Evolutionary conservation across 2,329 filamentous ascomycete genomes (phyloP).

Genomic region (Scytalidium lignicola): DNA sequence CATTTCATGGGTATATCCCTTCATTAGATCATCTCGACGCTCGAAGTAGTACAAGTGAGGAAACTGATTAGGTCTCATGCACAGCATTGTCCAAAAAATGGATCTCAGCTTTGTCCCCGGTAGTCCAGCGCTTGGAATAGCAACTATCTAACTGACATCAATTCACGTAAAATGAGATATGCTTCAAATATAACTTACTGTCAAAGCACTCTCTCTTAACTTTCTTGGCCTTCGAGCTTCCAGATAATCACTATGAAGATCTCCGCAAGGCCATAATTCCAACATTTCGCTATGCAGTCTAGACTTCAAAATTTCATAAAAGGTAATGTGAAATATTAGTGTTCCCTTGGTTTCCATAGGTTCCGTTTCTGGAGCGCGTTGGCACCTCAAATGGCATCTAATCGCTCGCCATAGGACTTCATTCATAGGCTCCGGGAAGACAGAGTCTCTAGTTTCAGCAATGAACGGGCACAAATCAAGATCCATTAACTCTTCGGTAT

Average conservation of each 20-base stretch:
- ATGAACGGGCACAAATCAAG: constrained; percentile 7
- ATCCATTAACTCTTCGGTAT: neutral
- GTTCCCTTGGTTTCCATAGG: constrained; percentile 6
- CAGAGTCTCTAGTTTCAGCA: neutral
- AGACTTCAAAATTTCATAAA: constrained; percentile 4
- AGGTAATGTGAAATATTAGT: constrained; percentile 6
- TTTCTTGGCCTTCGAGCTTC: neutral
- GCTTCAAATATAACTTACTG: neutral
- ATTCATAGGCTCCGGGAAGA: constrained; percentile 5
- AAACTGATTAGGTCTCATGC: constrained; percentile 5
- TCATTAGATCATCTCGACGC: constrained; percentile 1
- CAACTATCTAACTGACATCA: constrained; percentile 1
- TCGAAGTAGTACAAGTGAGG: constrained; percentile 7
- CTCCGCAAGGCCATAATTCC: constrained; percentile 8
- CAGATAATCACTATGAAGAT: constrained; percentile 5
- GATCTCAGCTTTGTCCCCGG: constrained; percentile 3
- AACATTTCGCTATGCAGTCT: neutral
- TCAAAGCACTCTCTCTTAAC: constrained; percentile 6
- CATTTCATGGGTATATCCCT: constrained; percentile 3
- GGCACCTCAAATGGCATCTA: constrained; percentile 5
- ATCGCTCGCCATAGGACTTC: constrained; percentile 5
- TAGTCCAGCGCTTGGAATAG: constrained; percentile 1
- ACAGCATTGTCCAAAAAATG: constrained; percentile 5
- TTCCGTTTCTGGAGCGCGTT: constrained; percentile 1
- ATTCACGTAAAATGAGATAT: too few relatives aligned